Evolutionary conservation across 164 flowering plant species (phyloP), one percentile per base, ranked within the genome.

Genomic region (Kingdonia uniflora): DNA sequence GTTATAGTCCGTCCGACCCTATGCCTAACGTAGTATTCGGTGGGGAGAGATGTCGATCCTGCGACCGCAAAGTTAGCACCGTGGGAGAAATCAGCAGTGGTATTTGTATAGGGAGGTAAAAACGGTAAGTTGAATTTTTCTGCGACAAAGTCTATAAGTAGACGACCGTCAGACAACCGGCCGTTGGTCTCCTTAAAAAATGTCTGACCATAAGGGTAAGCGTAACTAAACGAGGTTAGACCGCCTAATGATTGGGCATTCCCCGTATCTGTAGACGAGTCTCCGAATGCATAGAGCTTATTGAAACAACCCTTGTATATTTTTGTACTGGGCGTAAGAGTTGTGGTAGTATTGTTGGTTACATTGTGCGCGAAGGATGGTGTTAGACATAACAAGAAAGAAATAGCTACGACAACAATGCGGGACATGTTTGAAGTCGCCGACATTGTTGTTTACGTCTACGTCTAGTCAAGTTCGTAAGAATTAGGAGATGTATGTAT

Each of bases 101-200:
- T 15, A 0, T 49, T 14, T 7, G 23, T 69, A 54, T 72, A 76
- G 6, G 82, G 74, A 2, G 77, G 68, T 41, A 80, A 42, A 60
- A 42, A 74, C 0, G 85, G 79, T 2, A 78, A 42, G 37, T 65
- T 53, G 11, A 80, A 62, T 0, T 62, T 15, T 55, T 71, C 63
- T 0, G 77, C 60, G 3, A 76, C 60, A 23, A 80, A 80, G 49
- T 81, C 87, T 20, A 81, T 65, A 19, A 79, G 68, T 1, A 81
- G 74, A n/a, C 82, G 76, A 14, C 87, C 87, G 38, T 81, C 80
- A 15, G 79, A 77, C 61, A 72, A 77, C 6, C 87, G 58, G 70
- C 69, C 71, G 38, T 74, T 66, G 23, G 82, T 71, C 16, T 39
- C 66, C 52, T 76, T 72, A 39, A 79, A 79, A 69, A 47, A 77